Evolutionary conservation across 768 basidiomycete species (phyloP).

Genomic region (Leccinum aurantiacum): DNA sequence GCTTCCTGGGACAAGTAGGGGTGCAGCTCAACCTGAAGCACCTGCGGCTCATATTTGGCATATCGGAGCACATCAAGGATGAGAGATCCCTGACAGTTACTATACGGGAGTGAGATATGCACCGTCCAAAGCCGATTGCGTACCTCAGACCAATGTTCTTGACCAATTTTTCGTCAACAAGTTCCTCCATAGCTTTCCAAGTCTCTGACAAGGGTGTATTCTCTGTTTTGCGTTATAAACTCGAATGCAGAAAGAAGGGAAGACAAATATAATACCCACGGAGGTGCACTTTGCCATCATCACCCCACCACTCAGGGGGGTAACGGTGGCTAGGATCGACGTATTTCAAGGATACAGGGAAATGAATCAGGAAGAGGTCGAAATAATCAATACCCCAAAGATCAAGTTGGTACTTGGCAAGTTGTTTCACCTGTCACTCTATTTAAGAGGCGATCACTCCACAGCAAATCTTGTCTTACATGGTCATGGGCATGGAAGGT

Average conservation of each 20-base stretch:
- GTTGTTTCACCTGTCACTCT: slow-evolving; percentile 47
- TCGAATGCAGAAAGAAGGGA: neutral
- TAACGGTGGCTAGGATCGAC: slow-evolving; percentile 75
- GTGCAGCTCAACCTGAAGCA: slow-evolving; percentile 61
- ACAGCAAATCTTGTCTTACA: slow-evolving; percentile 38
- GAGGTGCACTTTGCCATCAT: slow-evolving; percentile 66
- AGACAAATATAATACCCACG: slow-evolving; percentile 39
- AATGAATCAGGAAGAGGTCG: slow-evolving; percentile 80
- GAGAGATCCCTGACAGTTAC: slow-evolving; percentile 72
- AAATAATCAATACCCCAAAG: slow-evolving; percentile 87
- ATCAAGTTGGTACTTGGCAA: slow-evolving; percentile 62
- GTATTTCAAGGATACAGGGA: slow-evolving; percentile 80
- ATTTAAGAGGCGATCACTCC: neutral
- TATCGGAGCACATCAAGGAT: slow-evolving; percentile 78
- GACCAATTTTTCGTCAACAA: slow-evolving; percentile 66
- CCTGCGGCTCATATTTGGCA: slow-evolving; percentile 60
- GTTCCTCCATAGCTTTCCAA: slow-evolving; percentile 78
- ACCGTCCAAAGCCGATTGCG: slow-evolving; percentile 5
- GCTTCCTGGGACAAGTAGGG: slow-evolving; percentile 53
- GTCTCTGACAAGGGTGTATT: slow-evolving; percentile 78
- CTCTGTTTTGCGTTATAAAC: slow-evolving; percentile 35
- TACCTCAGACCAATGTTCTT: slow-evolving; percentile 83
- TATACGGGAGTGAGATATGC: slow-evolving; percentile 27
- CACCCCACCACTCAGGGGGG: slow-evolving; percentile 81
- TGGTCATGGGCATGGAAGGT: slow-evolving; percentile 81